Conservation (phyloP, 2,329 filamentous ascomycete species). For the Aspergillus floridensis region DNA sequence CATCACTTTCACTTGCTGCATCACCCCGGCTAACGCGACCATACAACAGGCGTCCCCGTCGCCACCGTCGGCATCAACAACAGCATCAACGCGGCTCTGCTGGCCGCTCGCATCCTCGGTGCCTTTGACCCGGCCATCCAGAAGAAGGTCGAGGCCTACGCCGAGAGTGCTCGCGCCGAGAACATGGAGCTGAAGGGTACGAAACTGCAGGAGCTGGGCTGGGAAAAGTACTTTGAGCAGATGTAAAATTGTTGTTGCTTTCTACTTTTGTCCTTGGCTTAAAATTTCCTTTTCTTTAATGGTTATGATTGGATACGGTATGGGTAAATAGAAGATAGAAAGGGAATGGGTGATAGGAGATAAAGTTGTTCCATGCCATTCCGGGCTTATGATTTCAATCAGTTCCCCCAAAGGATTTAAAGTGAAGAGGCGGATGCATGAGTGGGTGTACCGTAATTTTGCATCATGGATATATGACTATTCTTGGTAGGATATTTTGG, state of each 20-base stretch:
- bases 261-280: background rate
- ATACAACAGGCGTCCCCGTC: slow-evolving; percentile 61
- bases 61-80: slow-evolving; percentile 79
- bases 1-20: background rate
- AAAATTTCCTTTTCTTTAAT: background rate
- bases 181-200: slow-evolving; percentile 44
- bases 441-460: too few species aligned
- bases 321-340: slow-evolving; percentile 2
- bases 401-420: too few species aligned
- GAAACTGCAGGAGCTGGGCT: slow-evolving; percentile 44
- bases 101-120: slow-evolving; percentile 68
- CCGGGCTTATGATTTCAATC: background rate
- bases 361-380: too few species aligned
- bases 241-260: slow-evolving; percentile 28
- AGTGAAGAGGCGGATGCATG: too few species aligned
- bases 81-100: slow-evolving; percentile 70
- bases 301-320: background rate
- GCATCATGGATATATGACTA: too few species aligned
- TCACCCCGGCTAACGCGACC: slow-evolving; percentile 9
- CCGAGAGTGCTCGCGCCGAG: slow-evolving; percentile 40
- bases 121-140: slow-evolving; percentile 44
- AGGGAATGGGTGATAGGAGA: background rate
- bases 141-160: slow-evolving; percentile 44
- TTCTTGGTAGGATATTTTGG: too few species aligned
- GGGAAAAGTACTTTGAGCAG: slow-evolving; percentile 46